Base-by-base conservation (phyloP, 768 basidiomycete genomes). In the Amanita brunnescens region DNA sequence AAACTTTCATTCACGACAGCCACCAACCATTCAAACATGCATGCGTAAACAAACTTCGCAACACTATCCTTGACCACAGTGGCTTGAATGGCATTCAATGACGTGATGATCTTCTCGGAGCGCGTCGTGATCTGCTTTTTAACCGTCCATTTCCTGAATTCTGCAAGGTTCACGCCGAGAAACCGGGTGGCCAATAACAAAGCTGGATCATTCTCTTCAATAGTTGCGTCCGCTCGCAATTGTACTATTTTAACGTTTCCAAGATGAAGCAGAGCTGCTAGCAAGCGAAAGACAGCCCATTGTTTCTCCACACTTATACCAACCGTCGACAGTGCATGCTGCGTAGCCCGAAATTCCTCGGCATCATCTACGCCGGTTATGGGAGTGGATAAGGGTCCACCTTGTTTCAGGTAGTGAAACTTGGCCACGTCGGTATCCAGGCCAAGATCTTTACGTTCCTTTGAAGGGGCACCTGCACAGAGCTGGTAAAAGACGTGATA, bases 401-500 rank as follows among this genome's bases (percentile, higher is more conserved):
- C 96, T 67, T 97, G 95, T 62, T 82, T 92, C 54, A 98, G 75
- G 62, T 89, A 98, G 56, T 85, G 79, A 69, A 98, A 99, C 65
- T 91, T 88, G 50, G 79, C 80, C 52, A 90, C 75, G 62, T 94
- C 89, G 16, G 76, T 73, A 59, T 94, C 91, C 33, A 99, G 76
- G 5, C 92, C 94, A 40, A 97, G 80, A 60, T 94, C 91, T 68
- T 95, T 95, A 37, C 91, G 83, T 62, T 99, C 96, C 67, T 95
- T 95, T 20, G 88, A 72, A 2, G 96, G 94, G 8, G 91, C 92
- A 43, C 96, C 96, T 0, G 94, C 89, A 58, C 95, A 92, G n/a
- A 99, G 74, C 65, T 99, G 96, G 70, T 99, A 98, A 76, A 99
- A 99, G 60, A 99, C 97, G 67, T 99, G 96, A 69, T 98, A 99